Evolutionary conservation across 352 stramenopile species (phyloP), one percentile per base, ranked within the genome.

Genomic region (Phytophthora sp.): DNA sequence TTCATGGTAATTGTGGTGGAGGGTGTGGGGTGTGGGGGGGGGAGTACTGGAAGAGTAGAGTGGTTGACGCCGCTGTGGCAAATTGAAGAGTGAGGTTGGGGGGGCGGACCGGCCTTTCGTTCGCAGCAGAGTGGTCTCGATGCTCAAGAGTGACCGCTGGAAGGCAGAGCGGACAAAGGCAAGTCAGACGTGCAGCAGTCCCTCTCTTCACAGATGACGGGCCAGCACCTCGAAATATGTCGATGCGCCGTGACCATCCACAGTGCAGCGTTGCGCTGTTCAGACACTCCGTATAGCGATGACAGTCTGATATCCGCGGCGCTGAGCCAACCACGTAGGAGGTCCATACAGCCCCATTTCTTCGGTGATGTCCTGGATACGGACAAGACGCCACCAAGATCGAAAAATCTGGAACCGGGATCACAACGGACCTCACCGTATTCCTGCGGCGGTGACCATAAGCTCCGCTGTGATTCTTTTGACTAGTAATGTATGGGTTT

Each of bases 171-270:
- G 30, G 30, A 12, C 39, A 59, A 29, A 55, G 58, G 45, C 42
- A 66, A 66, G 60, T 69, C 58, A 69, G 65, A 69, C 57, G 27
- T 30, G 51, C 15, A 15, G 7, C n/a, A 62, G 63, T 60, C 58
- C 66, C 66, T 69, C 66, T 62, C 58, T 66, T 70, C 33, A 70
- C 59, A 69, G 55, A 70, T 63, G 21, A 63, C 16, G 51, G 6
- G 38, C 27, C 35, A 35, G 27, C 30, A 47, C 4, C 33, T 69
- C 42, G 47, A 69, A 61, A 31, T 45, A 57, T 52, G 58, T 60
- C 23, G 41, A 33, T 57, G 52, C 50, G 21, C n/a, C 26, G 38
- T 42, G 39, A 45, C 65, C 52, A 73, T 60, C 51, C 65, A 66
- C 47, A 53, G 63, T 65, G 45, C 35, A 64, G 62, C 54, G 62